Percentiles rank a stretch among this genome's conserved stretches.
phyloP scores from a whole-genome alignment of 2,329 filamentous ascomycete species.

The Fusarium lateritium region DNA sequence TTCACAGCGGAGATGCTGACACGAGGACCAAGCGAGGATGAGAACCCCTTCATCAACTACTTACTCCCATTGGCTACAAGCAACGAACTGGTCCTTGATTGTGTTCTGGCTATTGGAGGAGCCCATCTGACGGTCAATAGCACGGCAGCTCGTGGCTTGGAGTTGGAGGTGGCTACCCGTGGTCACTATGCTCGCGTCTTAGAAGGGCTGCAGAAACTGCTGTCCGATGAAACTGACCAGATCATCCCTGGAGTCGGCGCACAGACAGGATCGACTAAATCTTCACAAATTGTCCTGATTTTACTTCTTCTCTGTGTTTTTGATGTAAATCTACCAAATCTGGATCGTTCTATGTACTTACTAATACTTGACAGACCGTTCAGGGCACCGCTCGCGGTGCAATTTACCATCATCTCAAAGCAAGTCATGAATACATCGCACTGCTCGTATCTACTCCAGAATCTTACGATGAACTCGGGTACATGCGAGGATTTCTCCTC shows the following conservation, averaged over 20 bases:
- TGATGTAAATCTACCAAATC: not conserved
- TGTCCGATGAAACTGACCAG: not conserved
- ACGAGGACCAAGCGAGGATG: slow-evolving; percentile 3
- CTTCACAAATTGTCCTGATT: slow-evolving; percentile 3
- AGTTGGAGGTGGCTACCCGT: slow-evolving; percentile 14
- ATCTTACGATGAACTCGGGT: not conserved
- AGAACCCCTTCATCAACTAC: slow-evolving; percentile 22
- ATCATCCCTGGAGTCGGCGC: not conserved
- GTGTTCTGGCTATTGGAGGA: slow-evolving; percentile 20
- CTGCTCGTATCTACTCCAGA: not conserved
- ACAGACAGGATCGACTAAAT: not conserved
- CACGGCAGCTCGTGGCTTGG: not conserved
- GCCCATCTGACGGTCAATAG: slow-evolving; percentile 6
- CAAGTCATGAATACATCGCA: not conserved
- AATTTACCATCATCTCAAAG: slow-evolving; percentile 9
- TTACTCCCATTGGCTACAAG: slow-evolving; percentile 14
- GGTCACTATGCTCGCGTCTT: slow-evolving; percentile 11
- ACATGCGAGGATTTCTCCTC: slow-evolving; percentile 6
- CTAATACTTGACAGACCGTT: not conserved
- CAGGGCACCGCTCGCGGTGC: not conserved
- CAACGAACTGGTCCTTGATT: slow-evolving; percentile 9
- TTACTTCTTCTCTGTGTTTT: slow-evolving; percentile 13
- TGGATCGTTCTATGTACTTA: fast-evolving
- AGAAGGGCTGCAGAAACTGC: not conserved
- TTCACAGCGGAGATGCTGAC: slow-evolving; percentile 14